phyloP scores from a whole-genome alignment of 805 yeast genomes.

The Suhomyces emberorum region DNA sequence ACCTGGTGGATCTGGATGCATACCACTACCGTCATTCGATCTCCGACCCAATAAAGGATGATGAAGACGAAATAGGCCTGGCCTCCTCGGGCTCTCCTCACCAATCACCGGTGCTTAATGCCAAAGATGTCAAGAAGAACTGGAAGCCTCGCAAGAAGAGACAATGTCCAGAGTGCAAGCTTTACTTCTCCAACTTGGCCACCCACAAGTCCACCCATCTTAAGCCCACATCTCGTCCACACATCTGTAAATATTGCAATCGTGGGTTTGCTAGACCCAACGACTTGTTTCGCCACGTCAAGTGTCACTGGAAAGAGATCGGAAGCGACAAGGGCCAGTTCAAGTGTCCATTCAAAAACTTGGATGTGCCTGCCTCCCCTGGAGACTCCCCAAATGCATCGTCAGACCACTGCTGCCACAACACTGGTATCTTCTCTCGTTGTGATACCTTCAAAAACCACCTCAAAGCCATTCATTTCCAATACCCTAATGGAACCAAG shows the following conservation, averaged over 20 bases:
- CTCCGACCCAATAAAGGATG: slow-evolving; percentile 12
- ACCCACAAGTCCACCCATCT: slow-evolving; percentile 81
- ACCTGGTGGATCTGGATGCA: slow-evolving; percentile 1
- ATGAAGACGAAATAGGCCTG: slow-evolving; percentile 2
- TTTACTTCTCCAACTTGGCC: slow-evolving; percentile 72
- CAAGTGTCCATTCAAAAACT: slow-evolving; percentile 70
- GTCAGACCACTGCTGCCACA: slow-evolving; percentile 59
- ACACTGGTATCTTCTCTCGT: slow-evolving; percentile 79
- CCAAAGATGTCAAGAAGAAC: slow-evolving; percentile 11
- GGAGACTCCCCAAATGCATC: slow-evolving; percentile 5
- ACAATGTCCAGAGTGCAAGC: slow-evolving; percentile 67
- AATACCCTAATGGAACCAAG: slow-evolving; percentile 82
- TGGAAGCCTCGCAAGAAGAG: slow-evolving; percentile 58
- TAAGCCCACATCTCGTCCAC: slow-evolving; percentile 71
- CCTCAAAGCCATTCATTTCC: slow-evolving; percentile 83
- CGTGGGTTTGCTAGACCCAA: slow-evolving; percentile 88
- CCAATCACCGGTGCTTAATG: slow-evolving; percentile 2
- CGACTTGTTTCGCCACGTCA: slow-evolving; percentile 80
- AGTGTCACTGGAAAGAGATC: slow-evolving; percentile 78
- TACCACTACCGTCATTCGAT: slow-evolving; percentile 10
- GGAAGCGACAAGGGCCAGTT: slow-evolving; percentile 66
- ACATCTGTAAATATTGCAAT: slow-evolving; percentile 69
- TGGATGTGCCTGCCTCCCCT: slow-evolving; percentile 13
- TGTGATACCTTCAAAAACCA: slow-evolving; percentile 93
- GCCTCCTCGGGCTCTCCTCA: slow-evolving; percentile 7